Base-by-base conservation (phyloP, 306 rosid species). In the Lupinus albus region DNA sequence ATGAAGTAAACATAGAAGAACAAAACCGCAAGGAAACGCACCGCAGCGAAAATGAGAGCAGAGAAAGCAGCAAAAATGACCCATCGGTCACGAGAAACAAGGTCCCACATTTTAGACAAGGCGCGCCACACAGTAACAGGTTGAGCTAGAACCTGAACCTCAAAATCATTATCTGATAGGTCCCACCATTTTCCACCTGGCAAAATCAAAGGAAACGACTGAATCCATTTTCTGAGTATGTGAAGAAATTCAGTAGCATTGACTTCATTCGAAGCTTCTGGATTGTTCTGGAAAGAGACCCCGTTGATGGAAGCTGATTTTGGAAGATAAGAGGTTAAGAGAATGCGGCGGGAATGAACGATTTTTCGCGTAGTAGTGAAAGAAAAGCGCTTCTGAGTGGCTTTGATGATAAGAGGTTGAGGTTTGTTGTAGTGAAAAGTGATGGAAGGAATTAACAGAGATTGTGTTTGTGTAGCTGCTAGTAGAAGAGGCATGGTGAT, bases 151-250 rank as follows among this genome's bases (percentile, higher is more conserved):
- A 78, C 11, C 48, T 45, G 78, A 51, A 79, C 48, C 3, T 84
- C 79, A 4, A 61, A 83, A 7, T 63, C 84, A 3, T 77, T 96
- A 11, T 79, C 76, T 61, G 85, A 79, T 79, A 89, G 84, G 63
- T 71, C 73, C 97, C 98, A 93, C 97, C 98, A 93, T 6, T 60
- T 64, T 1, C 96, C 98, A 17, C 97, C 96, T 1, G 97, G 97
- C 1, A 88, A 61, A 42, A 93, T 68, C 2, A 84, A 81, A 18
- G 83, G 81, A 13, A 85, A 3, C 21, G 78, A 58, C 4, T 49
- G 59, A 35, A 80, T 4, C 72, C 74, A 80, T 70, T 76, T 68
- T 30, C 79, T 72, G 8, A 88, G 65, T 70, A 48, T 62, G 35
- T 82, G 77, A 1, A 71, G 8, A 17, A 79, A 25, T 32, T 77